A percentile compares a stretch with the other conserved stretches of the same genome.
Evolutionary conservation across 495 filamentous ascomycete species (phyloP).

Genomic region (Penicillium malachiteum): DNA sequence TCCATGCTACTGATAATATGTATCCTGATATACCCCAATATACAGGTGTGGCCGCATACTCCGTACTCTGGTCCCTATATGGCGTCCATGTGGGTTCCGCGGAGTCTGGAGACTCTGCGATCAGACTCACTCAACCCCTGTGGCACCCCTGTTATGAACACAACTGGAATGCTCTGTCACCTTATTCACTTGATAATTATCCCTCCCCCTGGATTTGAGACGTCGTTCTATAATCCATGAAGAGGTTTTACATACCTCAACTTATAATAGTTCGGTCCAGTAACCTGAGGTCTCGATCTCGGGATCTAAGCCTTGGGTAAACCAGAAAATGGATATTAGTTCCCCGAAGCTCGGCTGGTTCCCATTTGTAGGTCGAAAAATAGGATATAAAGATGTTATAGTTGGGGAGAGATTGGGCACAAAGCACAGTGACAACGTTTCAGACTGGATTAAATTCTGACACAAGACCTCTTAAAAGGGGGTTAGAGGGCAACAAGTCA

Average conservation of each 20-base stretch:
- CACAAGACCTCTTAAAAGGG: background rate
- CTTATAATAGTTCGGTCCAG: background rate
- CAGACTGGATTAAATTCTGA: background rate
- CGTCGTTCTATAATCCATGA: background rate
- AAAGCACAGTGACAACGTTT: background rate
- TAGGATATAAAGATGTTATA: background rate
- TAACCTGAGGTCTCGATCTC: conserved; percentile 1
- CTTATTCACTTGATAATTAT: background rate
- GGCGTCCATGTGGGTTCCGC: background rate
- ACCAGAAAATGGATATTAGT: background rate
- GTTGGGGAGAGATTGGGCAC: too few species aligned
- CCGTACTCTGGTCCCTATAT: too few species aligned
- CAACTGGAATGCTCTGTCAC: conserved; percentile 7
- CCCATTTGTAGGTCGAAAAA: background rate
- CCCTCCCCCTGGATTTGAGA: conserved; percentile 5
- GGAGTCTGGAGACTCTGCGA: background rate
- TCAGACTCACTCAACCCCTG: background rate
- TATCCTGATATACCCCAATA: background rate
- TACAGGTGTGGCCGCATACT: background rate
- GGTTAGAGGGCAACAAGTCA: too few species aligned
- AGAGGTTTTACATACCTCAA: background rate
- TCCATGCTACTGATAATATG: too few species aligned
- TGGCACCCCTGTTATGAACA: conserved; percentile 7
- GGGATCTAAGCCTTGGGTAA: conserved; percentile 6
- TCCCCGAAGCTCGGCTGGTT: background rate